phyloP scores from a whole-genome alignment of 2,329 filamentous ascomycete species.

The Thermomyces lanuginosus region DNA sequence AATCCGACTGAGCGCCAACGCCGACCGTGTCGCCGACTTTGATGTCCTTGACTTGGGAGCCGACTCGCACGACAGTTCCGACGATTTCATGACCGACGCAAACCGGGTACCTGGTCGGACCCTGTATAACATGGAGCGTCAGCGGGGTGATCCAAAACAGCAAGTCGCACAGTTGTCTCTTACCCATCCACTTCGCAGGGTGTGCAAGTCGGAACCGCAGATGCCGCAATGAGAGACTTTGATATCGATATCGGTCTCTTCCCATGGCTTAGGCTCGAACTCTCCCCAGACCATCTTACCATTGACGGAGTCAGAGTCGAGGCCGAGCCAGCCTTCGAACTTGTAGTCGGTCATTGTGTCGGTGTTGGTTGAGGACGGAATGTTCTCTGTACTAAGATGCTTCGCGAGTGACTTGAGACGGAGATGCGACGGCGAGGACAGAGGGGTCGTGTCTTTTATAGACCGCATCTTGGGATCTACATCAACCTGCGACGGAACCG shows the following conservation, averaged over 20 bases:
- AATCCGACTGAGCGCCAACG: constrained; percentile 45
- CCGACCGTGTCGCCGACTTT: constrained; percentile 27
- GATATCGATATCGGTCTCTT: constrained; percentile 50
- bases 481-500: too few species aligned
- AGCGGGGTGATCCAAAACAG: neutral
- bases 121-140: constrained; percentile 7
- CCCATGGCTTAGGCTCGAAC: constrained; percentile 49
- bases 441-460: too few species aligned
- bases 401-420: too few species aligned
- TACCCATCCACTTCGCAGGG: constrained; percentile 34
- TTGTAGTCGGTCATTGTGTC: constrained; percentile 34
- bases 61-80: constrained; percentile 42
- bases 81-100: constrained; percentile 52
- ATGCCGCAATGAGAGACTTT: constrained; percentile 48
- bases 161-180: constrained; percentile 3
- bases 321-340: constrained; percentile 43
- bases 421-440: too few species aligned
- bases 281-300: constrained; percentile 41
- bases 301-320: constrained; percentile 31
- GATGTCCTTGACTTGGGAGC: constrained; percentile 22
- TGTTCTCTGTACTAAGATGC: too few species aligned
- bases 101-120: constrained; percentile 24
- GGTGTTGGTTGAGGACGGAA: too few species aligned
- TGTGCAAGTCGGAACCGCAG: constrained; percentile 47
- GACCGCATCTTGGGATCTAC: too few species aligned